A percentile compares a stretch with the other conserved stretches of the same genome.
phyloP scores from a whole-genome alignment of 139 green algal species.

The Yamagishiella unicocca region DNA sequence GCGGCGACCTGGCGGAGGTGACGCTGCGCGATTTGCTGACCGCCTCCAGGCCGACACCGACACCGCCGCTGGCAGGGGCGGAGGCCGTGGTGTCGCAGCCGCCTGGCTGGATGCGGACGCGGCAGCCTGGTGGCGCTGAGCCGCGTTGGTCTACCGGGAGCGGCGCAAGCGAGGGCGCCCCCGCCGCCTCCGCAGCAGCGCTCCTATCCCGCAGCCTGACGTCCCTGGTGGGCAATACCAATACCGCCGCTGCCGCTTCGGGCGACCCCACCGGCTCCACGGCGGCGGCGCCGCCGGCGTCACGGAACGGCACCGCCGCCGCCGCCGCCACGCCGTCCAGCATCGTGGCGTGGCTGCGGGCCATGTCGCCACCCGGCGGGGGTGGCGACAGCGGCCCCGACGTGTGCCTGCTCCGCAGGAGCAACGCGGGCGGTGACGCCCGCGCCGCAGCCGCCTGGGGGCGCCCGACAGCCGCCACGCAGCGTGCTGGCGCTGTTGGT shows the following conservation, averaged over 20 bases:
- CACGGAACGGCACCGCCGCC: neutral
- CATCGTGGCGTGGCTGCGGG: neutral
- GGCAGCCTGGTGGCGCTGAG: neutral
- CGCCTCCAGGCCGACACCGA: neutral
- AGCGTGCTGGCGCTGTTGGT: neutral
- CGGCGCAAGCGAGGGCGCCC: neutral
- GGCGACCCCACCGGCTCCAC: neutral
- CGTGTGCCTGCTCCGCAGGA: neutral
- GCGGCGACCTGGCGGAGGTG: neutral
- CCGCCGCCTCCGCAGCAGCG: neutral
- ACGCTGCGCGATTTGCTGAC: neutral
- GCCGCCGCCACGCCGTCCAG: neutral
- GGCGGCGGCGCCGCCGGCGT: neutral
- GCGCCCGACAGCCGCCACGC: neutral
- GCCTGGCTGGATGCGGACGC: neutral
- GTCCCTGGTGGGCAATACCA: neutral
- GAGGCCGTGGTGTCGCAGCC: neutral
- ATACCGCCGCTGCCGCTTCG: neutral
- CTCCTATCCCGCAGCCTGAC: constrained; percentile 1
- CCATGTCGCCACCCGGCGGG: neutral
- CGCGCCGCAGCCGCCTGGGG: neutral
- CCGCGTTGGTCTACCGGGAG: neutral
- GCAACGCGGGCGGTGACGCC: neutral
- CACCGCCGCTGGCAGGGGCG: neutral
- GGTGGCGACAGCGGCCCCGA: neutral